Conservation (phyloP, 2,329 filamentous ascomycete species). For the Trichocomaceae sp. region DNA sequence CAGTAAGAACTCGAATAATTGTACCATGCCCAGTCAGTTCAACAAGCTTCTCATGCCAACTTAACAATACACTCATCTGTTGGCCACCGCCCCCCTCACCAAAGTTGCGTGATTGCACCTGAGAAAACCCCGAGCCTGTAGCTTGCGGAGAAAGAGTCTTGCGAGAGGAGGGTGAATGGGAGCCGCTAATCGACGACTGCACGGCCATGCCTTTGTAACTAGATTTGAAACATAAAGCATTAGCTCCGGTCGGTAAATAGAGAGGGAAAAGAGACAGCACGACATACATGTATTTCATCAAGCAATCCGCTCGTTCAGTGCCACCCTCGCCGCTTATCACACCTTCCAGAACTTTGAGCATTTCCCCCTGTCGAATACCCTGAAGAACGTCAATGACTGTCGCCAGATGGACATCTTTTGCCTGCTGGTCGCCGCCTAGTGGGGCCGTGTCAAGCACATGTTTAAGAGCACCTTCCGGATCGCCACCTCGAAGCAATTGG, state of each 20-base stretch:
- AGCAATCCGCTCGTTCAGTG: slow-evolving; percentile 75
- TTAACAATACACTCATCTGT: slow-evolving; percentile 92
- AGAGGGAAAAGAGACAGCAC: slow-evolving; percentile 2
- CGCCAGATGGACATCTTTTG: slow-evolving; percentile 77
- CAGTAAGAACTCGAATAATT: slow-evolving; percentile 91
- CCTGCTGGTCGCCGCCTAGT: slow-evolving; percentile 48
- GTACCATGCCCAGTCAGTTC: slow-evolving; percentile 88
- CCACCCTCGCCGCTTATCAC: slow-evolving; percentile 75
- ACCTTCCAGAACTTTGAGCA: slow-evolving; percentile 77
- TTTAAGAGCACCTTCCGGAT: slow-evolving; percentile 77
- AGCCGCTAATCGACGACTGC: slow-evolving; percentile 30
- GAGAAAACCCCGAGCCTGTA: slow-evolving; percentile 82
- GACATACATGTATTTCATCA: slow-evolving; percentile 97
- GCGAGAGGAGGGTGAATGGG: slow-evolving; percentile 47
- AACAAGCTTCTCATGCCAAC: slow-evolving; percentile 98
- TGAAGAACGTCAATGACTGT: slow-evolving; percentile 90
- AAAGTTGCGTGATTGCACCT: slow-evolving; percentile 56
- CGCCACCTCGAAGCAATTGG: slow-evolving; percentile 78
- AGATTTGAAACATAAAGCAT: slow-evolving; percentile 8
- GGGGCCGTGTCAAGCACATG: slow-evolving; percentile 80
- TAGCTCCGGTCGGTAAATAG: background rate
- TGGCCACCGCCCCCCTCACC: slow-evolving; percentile 67
- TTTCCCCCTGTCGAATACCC: slow-evolving; percentile 92
- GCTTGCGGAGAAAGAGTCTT: slow-evolving; percentile 62
- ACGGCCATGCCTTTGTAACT: slow-evolving; percentile 86